Evolutionary conservation across 345 rosid species (phyloP), one percentile per base, ranked within the genome.

Genomic region (Crucihimalaya himalaica): DNA sequence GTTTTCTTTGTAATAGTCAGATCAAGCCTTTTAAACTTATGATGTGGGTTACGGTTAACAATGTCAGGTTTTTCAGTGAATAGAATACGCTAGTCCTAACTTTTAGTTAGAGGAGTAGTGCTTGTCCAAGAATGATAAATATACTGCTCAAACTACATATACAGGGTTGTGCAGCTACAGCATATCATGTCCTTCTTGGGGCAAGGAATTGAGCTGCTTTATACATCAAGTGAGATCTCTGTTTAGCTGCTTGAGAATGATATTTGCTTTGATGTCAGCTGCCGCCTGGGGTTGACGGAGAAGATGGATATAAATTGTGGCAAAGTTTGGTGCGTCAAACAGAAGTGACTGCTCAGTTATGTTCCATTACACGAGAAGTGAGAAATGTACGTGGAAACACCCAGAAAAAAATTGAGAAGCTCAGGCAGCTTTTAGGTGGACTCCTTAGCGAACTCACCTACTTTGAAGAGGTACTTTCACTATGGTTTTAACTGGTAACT

Each of bases 301-400:
- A n/a, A n/a, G n/a, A n/a, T n/a, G n/a, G n/a, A n/a, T n/a, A n/a
- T n/a, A n/a, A 53, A 78, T 67, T 81, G 79, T 95, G 99, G 98
- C 97, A 86, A 80, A 89, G 93, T 81, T 82, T 95, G 87, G 92
- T 92, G 56, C 90, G 94, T 23, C 99, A 95, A 82, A 92, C 96
- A 43, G 92, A 92, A 81, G 79, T 95, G 87, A 92, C 93, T 70
- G 99, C 97, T 40, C 99, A 95, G 75, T 82, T 95, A 72, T 86
- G 93, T 83, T 84, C 99, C 57, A 88, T 95, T 70, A 90, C 72
- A 72, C 87, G 89, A 82, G n/a, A n/a, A n/a, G n/a, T n/a, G n/a
- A n/a, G n/a, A n/a, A n/a, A n/a, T n/a, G n/a, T n/a, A n/a, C n/a
- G n/a, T n/a, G n/a, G n/a, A n/a, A n/a, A n/a, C n/a, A n/a, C n/a